Evolutionary conservation across 352 stramenopile species (phyloP).

Genomic region (Phytophthora litchii): DNA sequence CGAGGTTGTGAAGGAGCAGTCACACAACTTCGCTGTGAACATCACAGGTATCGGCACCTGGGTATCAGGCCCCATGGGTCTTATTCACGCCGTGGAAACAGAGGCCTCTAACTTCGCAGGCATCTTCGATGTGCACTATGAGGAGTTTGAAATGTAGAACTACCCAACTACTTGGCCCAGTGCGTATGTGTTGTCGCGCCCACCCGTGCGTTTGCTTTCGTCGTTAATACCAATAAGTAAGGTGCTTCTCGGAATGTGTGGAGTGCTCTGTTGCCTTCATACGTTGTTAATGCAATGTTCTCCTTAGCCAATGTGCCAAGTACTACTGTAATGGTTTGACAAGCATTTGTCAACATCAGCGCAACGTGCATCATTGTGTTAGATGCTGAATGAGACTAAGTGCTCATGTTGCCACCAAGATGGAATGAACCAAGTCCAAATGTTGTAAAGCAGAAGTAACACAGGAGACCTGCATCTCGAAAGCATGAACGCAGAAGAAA

Average conservation of each 20-base stretch:
- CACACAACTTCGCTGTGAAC: conserved; percentile 83
- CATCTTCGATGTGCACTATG: conserved; percentile 90
- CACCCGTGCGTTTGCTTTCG: conserved; percentile 21
- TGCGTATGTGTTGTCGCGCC: conserved; percentile 35
- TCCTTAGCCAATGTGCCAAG: too few species aligned
- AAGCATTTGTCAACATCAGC: too few species aligned
- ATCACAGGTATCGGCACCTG: conserved; percentile 82
- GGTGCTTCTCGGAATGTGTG: conserved; percentile 21
- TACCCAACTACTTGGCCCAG: conserved; percentile 25
- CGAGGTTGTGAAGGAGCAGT: conserved; percentile 86
- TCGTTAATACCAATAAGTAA: conserved; percentile 39
- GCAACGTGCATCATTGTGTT: too few species aligned
- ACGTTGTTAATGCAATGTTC: too few species aligned
- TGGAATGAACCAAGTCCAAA: too few species aligned
- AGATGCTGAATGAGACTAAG: too few species aligned
- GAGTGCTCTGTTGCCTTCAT: conserved; percentile 11
- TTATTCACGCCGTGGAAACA: conserved; percentile 80
- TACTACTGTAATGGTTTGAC: too few species aligned
- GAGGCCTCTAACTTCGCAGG: conserved; percentile 78
- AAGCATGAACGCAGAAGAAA: conserved; percentile 7
- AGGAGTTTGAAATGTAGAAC: conserved; percentile 90
- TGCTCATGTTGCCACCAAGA: too few species aligned
- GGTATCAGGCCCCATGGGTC: conserved; percentile 82
- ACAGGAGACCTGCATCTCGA: background rate
- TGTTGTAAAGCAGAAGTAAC: background rate